Base-by-base conservation (phyloP, 768 basidiomycete genomes). In the Boletus fagicola region DNA sequence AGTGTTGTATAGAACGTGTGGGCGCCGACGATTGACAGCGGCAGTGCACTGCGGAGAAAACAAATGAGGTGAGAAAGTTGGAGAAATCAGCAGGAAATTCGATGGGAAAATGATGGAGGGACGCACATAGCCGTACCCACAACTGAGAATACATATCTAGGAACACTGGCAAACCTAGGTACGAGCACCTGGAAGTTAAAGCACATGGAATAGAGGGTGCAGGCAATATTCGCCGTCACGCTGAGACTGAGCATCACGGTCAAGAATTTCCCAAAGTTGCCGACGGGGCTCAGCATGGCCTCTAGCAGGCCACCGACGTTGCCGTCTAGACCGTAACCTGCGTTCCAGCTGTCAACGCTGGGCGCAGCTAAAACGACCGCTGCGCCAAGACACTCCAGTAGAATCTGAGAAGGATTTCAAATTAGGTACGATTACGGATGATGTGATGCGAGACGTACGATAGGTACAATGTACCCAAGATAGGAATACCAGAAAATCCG, bases 121-220 rank as follows among this genome's bases (percentile, higher is more conserved):
- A 78, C 83, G 54, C 52, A 88, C 87, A 89, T 83, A 3, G 81
- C 86, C 12, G 80, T 85, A 7, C 84, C 84, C 48, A 90, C 60
- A 13, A 90, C 62, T 6, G 83, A 80, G 67, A 92, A 85, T 12
- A 90, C 72, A 69, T 87, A 91, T 65, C 88, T 78, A 1, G 89
- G 90, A 8, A 90, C 77, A 56, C 67, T 72, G 12, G 78, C 75
- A 35, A 85, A 76, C 42, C 74, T 76, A 0, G 90, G 88, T 5
- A 88, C 68, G 63, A 86, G 78, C 1, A 87, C 78, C 66, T 93
- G 91, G 61, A 90, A 75, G 66, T 83, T 86, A 56, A 93, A 78
- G 60, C 85, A 83, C 56, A 88, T 81, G 44, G 87, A 90, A 71
- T 97, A 97, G 59, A 93, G 85, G 7, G 90, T 88, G 3, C 86